phyloP scores from a whole-genome alignment of 345 rosid species.

The Combretum micranthum region DNA sequence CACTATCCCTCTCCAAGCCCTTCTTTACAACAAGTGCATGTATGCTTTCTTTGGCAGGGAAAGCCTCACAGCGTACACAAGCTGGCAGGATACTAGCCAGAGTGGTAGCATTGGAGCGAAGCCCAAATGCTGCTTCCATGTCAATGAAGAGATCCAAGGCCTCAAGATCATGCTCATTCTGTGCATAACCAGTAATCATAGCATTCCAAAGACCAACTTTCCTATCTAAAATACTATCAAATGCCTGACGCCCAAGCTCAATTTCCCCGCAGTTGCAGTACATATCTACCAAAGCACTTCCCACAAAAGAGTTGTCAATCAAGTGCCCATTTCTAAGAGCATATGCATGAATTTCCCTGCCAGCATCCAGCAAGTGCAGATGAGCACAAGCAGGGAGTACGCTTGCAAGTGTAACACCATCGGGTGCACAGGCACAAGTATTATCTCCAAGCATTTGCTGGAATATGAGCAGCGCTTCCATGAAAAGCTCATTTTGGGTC shows the following conservation, averaged over 20 bases:
- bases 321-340: slow-evolving; percentile 59
- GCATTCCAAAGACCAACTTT: slow-evolving; percentile 79
- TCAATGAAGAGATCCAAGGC: slow-evolving; percentile 62
- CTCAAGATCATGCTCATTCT: slow-evolving; percentile 53
- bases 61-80: slow-evolving; percentile 47
- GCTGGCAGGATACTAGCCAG: slow-evolving; percentile 78
- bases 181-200: slow-evolving; percentile 84
- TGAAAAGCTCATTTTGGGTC: slow-evolving; percentile 52
- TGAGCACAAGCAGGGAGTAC: slow-evolving; percentile 83
- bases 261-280: slow-evolving; percentile 72
- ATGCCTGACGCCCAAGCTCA: slow-evolving; percentile 53
- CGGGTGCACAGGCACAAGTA: slow-evolving; percentile 46
- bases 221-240: slow-evolving; percentile 39
- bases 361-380: slow-evolving; percentile 47
- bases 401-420: slow-evolving; percentile 73
- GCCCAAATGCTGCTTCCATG: slow-evolving; percentile 56
- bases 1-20: slow-evolving; percentile 49
- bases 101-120: slow-evolving; percentile 71
- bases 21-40: slow-evolving; percentile 70
- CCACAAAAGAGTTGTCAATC: slow-evolving; percentile 70
- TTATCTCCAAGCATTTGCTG: slow-evolving; percentile 48
- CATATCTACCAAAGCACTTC: slow-evolving; percentile 92
- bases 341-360: slow-evolving; percentile 79
- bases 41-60: slow-evolving; percentile 54
- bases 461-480: slow-evolving; percentile 49